Percentiles rank a stretch among this genome's conserved stretches.
Evolutionary conservation across 2,329 filamentous ascomycete genomes (phyloP).

Genomic region (Cordyceps farinosa): DNA sequence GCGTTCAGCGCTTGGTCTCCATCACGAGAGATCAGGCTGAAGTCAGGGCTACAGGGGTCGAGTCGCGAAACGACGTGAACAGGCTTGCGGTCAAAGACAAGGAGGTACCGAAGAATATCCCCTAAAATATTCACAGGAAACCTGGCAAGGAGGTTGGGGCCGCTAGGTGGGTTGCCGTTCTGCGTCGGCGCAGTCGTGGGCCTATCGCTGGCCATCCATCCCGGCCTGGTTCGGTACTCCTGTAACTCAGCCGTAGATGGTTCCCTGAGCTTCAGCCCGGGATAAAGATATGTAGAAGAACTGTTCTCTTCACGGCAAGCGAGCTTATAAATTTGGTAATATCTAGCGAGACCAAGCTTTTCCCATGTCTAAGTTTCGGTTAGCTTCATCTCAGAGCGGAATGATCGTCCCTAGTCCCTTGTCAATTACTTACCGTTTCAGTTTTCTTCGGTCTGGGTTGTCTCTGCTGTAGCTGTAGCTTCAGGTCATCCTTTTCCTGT

Average conservation of each 20-base stretch:
- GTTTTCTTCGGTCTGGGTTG: background rate
- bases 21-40: background rate
- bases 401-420: background rate
- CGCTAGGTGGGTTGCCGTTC: background rate
- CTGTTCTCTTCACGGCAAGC: conserved; percentile 33
- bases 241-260: background rate
- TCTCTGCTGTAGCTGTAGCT: no score
- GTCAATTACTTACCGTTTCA: background rate
- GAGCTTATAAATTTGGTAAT: conserved; percentile 23
- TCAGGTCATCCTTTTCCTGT: no score
- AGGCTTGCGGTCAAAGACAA: conserved; percentile 32
- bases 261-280: background rate
- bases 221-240: no score
- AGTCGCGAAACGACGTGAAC: conserved; percentile 46
- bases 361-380: conserved; percentile 6
- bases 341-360: conserved; percentile 11
- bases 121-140: conserved; percentile 31
- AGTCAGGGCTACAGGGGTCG: conserved; percentile 27
- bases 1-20: conserved; percentile 3
- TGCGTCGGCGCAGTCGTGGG: background rate
- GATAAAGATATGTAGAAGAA: conserved; percentile 25
- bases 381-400: background rate
- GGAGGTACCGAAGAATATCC: conserved; percentile 34
- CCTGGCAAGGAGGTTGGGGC: background rate
- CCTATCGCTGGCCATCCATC: background rate